Evolutionary conservation across 2,329 filamentous ascomycete species (phyloP).

Genomic region (Colletotrichum sp.): DNA sequence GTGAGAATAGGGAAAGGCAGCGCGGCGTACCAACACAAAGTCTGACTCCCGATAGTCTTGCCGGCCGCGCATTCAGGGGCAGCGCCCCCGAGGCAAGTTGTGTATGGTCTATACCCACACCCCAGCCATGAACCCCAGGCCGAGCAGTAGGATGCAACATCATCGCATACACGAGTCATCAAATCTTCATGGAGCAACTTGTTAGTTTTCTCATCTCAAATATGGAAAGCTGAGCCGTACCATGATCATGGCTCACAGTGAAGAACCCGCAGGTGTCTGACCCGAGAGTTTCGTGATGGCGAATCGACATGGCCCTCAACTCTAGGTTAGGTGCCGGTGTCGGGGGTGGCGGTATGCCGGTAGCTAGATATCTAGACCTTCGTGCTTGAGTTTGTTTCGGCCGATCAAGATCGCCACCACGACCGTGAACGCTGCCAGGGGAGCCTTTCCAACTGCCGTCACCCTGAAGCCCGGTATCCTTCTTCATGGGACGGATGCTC

Average conservation of each 20-base stretch:
- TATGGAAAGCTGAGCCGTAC: background rate
- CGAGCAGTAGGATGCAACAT: background rate
- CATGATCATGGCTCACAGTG: background rate
- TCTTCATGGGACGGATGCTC: background rate
- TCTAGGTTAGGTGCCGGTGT: background rate
- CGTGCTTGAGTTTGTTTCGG: background rate
- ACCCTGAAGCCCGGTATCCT: background rate
- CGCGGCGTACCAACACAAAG: conserved; percentile 5
- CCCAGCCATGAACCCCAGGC: background rate
- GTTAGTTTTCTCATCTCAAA: background rate
- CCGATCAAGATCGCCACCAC: background rate
- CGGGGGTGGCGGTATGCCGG: background rate
- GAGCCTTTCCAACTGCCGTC: background rate
- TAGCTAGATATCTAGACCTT: background rate
- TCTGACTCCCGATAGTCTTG: background rate
- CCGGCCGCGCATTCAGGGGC: background rate
- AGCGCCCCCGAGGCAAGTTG: background rate
- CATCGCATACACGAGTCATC: background rate
- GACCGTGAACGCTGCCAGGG: background rate
- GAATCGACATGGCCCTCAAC: background rate
- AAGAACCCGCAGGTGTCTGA: conserved; percentile 57
- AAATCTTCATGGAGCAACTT: background rate
- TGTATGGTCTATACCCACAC: background rate
- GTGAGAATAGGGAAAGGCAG: background rate
- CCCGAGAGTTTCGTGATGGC: conserved; percentile 39